These are phyloP conservation scores for Chamaecyparis obtusa DNA, from an alignment of 75 land plant genomes.

Conservation along the genomic window DNA sequence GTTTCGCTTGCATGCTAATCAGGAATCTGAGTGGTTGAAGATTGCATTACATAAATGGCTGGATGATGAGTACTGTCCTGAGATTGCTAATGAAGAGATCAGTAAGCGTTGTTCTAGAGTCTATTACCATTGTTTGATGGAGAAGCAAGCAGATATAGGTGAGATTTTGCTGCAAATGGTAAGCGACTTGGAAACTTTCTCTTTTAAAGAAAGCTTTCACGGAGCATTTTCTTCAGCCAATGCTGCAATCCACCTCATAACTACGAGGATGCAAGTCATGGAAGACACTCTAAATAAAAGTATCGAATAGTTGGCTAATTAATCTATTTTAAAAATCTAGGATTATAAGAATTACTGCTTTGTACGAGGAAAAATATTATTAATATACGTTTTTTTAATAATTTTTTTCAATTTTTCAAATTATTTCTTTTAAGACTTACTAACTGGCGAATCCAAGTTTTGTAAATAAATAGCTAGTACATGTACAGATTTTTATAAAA, in stretches of 20 bases:
- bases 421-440: background rate
- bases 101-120: conserved; percentile 85
- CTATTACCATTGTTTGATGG: conserved; percentile 65
- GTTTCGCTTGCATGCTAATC: conserved; percentile 7
- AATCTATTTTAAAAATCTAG: background rate
- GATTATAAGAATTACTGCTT: background rate
- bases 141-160: conserved; percentile 72
- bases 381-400: background rate
- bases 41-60: conserved; percentile 52
- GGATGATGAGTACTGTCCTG: conserved; percentile 77
- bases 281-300: conserved; percentile 14
- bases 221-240: conserved; percentile 95
- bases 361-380: background rate
- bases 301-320: background rate
- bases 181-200: conserved; percentile 70
- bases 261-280: conserved; percentile 35
- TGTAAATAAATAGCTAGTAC: background rate
- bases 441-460: background rate
- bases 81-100: conserved; percentile 83
- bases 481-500: background rate
- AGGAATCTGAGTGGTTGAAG: conserved; percentile 98
- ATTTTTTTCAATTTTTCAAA: background rate
- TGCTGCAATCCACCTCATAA: conserved; percentile 81
- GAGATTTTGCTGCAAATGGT: conserved; percentile 91
- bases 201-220: conserved; percentile 95